Evolutionary conservation across 2,329 filamentous ascomycete genomes (phyloP).

Genomic region (Diaporthe sp.): DNA sequence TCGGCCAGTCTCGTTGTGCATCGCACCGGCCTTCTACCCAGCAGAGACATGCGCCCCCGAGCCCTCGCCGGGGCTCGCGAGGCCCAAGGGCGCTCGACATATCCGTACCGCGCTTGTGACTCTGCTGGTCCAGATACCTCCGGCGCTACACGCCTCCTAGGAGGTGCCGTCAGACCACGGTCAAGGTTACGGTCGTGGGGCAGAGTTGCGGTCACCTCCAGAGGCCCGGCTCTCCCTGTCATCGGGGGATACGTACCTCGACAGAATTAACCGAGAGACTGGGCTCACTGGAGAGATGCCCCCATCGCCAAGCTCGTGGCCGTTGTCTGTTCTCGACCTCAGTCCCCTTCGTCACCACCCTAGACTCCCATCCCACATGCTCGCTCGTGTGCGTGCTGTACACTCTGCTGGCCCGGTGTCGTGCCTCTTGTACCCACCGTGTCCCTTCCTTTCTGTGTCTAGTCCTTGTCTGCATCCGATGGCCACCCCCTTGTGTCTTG

Average conservation of each 20-base stretch:
- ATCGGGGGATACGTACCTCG: conserved; percentile 35
- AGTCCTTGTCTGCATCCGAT: conserved; percentile 42
- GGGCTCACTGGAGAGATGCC: conserved; percentile 34
- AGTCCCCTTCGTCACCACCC: conserved; percentile 32
- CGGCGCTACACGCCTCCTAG: conserved; percentile 21
- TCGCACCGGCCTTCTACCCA: conserved; percentile 52
- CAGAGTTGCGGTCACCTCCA: conserved; percentile 41
- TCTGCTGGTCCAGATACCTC: conserved; percentile 36
- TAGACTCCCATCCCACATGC: conserved; percentile 36
- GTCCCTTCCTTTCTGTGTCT: conserved; percentile 40
- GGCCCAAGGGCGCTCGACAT: conserved; percentile 37
- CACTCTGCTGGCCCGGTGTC: conserved; percentile 33
- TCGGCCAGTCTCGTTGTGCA: conserved; percentile 55
- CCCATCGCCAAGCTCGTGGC: conserved; percentile 40
- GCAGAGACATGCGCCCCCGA: conserved; percentile 42
- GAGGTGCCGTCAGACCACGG: conserved; percentile 38
- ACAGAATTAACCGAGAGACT: conserved; percentile 33
- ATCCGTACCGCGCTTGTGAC: conserved; percentile 42
- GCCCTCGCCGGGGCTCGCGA: conserved; percentile 43
- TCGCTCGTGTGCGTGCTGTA: conserved; percentile 39
- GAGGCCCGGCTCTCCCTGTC: conserved; percentile 40
- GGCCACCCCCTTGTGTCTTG: conserved; percentile 62
- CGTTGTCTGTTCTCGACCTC: conserved; percentile 30
- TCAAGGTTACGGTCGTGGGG: conserved; percentile 31
- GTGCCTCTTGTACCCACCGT: conserved; percentile 40